A percentile compares a stretch with the other conserved stretches of the same genome.
Evolutionary conservation across 2,329 filamentous ascomycete genomes (phyloP).

Genomic region (Epichloe glyceriae): DNA sequence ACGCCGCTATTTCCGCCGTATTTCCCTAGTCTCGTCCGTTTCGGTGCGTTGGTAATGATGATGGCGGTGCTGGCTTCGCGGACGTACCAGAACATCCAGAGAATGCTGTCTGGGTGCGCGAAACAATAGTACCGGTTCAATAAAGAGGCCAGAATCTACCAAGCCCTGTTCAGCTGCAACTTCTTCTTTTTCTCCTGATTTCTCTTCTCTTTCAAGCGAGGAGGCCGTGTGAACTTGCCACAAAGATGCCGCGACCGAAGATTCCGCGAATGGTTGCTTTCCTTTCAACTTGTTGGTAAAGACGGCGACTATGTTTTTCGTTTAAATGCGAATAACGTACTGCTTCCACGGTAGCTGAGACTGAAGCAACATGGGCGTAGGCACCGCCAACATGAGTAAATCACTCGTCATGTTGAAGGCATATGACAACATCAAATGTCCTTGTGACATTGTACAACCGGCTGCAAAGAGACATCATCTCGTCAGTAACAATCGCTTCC

Average conservation of each 20-base stretch:
- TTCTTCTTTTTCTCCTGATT: background rate
- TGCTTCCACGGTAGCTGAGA: slow-evolving; percentile 4
- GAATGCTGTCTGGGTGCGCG: slow-evolving; percentile 8
- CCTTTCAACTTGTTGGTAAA: slow-evolving; percentile 1
- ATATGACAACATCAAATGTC: slow-evolving; percentile 1
- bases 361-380: slow-evolving; percentile 1
- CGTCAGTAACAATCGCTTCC: too few relatives aligned
- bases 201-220: background rate
- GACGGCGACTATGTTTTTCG: background rate
- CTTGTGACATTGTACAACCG: background rate
- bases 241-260: slow-evolving; percentile 35
- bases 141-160: slow-evolving; percentile 20
- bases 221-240: slow-evolving; percentile 11
- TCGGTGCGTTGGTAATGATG: slow-evolving; percentile 38
- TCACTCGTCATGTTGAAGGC: slow-evolving; percentile 3
- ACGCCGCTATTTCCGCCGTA: background rate
- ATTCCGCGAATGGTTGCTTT: slow-evolving; percentile 15
- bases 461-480: too few relatives aligned
- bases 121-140: slow-evolving; percentile 36
- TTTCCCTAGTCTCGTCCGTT: background rate
- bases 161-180: background rate
- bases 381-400: slow-evolving; percentile 2
- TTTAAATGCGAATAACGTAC: background rate
- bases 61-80: slow-evolving; percentile 40
- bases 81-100: slow-evolving; percentile 39